Conservation (phyloP, 345 rosid species). For the Excoecaria agallocha region DNA sequence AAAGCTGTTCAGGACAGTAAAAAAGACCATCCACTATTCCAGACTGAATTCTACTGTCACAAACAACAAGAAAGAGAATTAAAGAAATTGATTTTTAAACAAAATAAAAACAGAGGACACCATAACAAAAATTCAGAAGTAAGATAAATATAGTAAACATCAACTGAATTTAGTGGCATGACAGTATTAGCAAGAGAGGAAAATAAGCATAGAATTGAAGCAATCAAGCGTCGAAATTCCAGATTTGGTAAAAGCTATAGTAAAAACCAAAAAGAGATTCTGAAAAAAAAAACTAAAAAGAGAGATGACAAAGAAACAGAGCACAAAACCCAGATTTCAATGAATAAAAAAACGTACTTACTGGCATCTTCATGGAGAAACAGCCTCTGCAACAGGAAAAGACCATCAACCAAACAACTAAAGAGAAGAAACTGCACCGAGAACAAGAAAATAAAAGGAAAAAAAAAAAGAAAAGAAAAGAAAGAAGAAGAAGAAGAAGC, state of each 20-base stretch:
- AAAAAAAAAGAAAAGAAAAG: conserved; percentile 16
- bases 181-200: too few species aligned
- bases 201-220: conserved; percentile 18
- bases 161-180: too few species aligned
- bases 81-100: not conserved
- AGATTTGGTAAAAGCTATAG: conserved; percentile 26
- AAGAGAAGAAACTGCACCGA: conserved; percentile 13
- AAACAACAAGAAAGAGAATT: not conserved
- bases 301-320: conserved; percentile 6
- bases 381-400: conserved; percentile 29
- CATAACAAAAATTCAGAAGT: not conserved
- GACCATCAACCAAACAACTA: conserved; percentile 8
- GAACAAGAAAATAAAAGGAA: conserved; percentile 3
- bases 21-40: not conserved
- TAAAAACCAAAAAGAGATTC: too few species aligned
- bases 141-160: not conserved
- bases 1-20: conserved; percentile 10
- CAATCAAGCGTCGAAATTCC: conserved; percentile 17
- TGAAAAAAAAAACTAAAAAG: too few species aligned
- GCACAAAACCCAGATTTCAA: conserved; percentile 24
- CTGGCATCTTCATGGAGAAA: conserved; percentile 86
- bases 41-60: not conserved
- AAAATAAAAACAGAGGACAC: not conserved
- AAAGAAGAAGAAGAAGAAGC: conserved; percentile 9
- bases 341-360: conserved; percentile 78